phyloP scores from a whole-genome alignment of 1,139 yeast genomes.

The Suhomyces terraborum region DNA sequence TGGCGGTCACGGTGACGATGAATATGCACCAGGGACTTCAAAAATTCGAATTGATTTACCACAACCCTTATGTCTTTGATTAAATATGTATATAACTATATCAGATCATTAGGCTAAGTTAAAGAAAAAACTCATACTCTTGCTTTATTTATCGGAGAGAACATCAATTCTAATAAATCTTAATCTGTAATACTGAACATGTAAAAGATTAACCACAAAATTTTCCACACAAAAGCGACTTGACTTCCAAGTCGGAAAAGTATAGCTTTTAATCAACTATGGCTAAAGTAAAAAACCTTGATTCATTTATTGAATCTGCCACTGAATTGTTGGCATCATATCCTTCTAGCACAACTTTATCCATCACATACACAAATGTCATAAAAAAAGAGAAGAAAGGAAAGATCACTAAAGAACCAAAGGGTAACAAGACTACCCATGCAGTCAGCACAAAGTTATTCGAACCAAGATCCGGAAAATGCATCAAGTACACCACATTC shows the following conservation, averaged over 20 bases:
- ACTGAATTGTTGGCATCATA: conserved; percentile 38
- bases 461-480: conserved; percentile 70
- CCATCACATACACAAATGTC: conserved; percentile 41
- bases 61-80: too few relatives aligned
- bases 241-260: too few relatives aligned
- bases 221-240: conserved; percentile 3
- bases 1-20: too few relatives aligned
- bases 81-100: too few relatives aligned
- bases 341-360: conserved; percentile 41
- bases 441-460: conserved; percentile 65
- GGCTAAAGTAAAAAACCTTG: conserved; percentile 24
- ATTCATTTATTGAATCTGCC: conserved; percentile 39
- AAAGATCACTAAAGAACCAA: conserved; percentile 24
- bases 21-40: too few relatives aligned
- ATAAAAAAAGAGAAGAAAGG: conserved; percentile 28
- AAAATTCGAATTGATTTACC: too few relatives aligned
- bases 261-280: conserved; percentile 4
- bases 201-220: conserved; percentile 9
- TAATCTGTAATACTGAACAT: conserved; percentile 5
- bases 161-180: neutral
- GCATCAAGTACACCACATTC: conserved; percentile 61
- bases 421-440: conserved; percentile 30
- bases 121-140: too few relatives aligned
- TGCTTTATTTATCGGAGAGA: neutral
- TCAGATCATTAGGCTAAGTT: too few relatives aligned